Conservation (phyloP, 352 stramenopile genomes). For the Discostella stelligera region DNA sequence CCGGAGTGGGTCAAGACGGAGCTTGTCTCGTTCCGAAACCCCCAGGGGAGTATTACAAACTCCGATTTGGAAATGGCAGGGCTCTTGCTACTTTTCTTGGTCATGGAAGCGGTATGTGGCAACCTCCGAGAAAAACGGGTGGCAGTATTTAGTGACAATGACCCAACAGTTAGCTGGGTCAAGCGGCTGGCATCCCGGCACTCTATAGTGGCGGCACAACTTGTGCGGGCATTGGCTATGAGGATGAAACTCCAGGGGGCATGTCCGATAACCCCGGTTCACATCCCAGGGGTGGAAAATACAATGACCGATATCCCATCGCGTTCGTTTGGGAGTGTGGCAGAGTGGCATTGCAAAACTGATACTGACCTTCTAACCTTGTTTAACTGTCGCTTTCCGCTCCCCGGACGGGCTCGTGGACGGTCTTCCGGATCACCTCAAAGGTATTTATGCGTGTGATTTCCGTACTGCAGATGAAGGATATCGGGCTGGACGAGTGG, state of each 20-base stretch:
- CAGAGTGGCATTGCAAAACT: slow-evolving; percentile 35
- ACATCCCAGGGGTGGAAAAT: too few relatives aligned
- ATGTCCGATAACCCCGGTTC: too few relatives aligned
- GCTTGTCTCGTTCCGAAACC: background rate
- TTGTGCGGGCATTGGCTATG: background rate
- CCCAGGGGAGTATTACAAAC: background rate
- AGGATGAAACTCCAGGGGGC: background rate
- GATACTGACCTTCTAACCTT: slow-evolving; percentile 25
- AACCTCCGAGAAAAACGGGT: background rate
- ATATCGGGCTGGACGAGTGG: too few relatives aligned
- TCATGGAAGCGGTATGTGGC: slow-evolving; percentile 34
- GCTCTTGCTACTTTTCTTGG: slow-evolving; percentile 6
- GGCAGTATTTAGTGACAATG: slow-evolving; percentile 4
- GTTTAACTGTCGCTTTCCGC: slow-evolving; percentile 38
- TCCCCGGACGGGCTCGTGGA: slow-evolving; percentile 26
- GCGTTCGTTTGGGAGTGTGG: slow-evolving; percentile 18
- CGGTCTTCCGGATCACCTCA: slow-evolving; percentile 7
- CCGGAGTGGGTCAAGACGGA: background rate
- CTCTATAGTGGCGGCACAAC: too few relatives aligned
- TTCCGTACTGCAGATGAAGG: too few relatives aligned
- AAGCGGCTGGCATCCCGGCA: too few relatives aligned
- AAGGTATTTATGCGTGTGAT: too few relatives aligned
- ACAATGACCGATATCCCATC: slow-evolving; percentile 28
- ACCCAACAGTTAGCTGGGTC: slow-evolving; percentile 1
- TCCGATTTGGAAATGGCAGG: slow-evolving; percentile 26